Percentiles rank a stretch among this genome's conserved stretches.
Conservation (phyloP, 805 yeast species). For the Kockiozyma suomiensis region DNA sequence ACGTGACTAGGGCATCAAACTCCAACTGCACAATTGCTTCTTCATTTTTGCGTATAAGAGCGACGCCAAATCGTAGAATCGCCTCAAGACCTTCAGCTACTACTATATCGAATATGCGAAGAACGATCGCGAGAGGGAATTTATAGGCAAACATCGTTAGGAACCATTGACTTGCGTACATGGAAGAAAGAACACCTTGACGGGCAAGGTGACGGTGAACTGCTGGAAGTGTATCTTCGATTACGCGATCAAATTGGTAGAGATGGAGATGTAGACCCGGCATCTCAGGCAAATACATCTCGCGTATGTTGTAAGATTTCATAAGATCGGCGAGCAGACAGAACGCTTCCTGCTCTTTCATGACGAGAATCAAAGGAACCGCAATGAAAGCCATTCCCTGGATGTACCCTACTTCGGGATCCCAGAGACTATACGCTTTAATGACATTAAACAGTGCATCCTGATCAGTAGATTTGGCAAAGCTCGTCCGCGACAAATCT, state of each 20-base stretch:
- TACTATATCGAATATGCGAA: constrained; percentile 83
- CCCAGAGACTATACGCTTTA: constrained; percentile 81
- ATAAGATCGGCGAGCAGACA: constrained; percentile 76
- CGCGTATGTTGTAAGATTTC: constrained; percentile 81
- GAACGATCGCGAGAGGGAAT: constrained; percentile 85
- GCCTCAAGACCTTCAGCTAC: constrained; percentile 92
- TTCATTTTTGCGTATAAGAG: constrained; percentile 72
- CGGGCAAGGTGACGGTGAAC: constrained; percentile 74
- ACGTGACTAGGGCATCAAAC: constrained; percentile 77
- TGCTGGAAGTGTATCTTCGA: constrained; percentile 75
- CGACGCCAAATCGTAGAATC: constrained; percentile 78
- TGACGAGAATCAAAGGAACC: constrained; percentile 79
- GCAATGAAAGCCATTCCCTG: constrained; percentile 97
- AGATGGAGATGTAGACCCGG: constrained; percentile 83
- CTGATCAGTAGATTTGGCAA: constrained; percentile 65
- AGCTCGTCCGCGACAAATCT: constrained; percentile 84
- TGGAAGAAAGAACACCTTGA: constrained; percentile 86
- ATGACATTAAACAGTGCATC: constrained; percentile 72
- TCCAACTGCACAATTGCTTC: constrained; percentile 57
- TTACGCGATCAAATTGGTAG: constrained; percentile 85
- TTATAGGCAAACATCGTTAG: constrained; percentile 92
- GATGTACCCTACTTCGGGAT: constrained; percentile 93
- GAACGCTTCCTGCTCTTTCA: constrained; percentile 83
- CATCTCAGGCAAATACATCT: constrained; percentile 84
- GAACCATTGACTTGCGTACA: constrained; percentile 99